phyloP scores from a whole-genome alignment of 306 rosid genomes.

The Gleditsia sinensis region DNA sequence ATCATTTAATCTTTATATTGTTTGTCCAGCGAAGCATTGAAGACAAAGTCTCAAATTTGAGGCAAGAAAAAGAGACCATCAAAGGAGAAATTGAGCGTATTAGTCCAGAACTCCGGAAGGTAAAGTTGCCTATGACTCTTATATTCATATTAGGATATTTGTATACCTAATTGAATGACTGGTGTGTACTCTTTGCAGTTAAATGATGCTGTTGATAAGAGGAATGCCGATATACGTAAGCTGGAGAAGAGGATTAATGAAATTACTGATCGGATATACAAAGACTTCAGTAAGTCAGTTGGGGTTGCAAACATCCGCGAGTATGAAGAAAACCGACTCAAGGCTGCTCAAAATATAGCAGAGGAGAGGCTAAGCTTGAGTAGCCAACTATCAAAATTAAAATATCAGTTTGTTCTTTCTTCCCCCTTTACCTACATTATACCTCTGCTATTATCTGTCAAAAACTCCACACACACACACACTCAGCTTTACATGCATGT shows the following conservation, averaged over 20 bases:
- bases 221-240: conserved; percentile 62
- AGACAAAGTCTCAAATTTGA: conserved; percentile 81
- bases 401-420: conserved; percentile 76
- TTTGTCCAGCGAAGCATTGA: conserved; percentile 75
- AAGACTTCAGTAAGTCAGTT: conserved; percentile 82
- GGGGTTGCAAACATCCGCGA: conserved; percentile 98
- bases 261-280: conserved; percentile 84
- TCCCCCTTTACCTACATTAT: conserved; percentile 11
- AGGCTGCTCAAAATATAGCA: conserved; percentile 80
- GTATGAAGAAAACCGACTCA: conserved; percentile 94
- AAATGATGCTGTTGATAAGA: conserved; percentile 60
- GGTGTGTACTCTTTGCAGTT: conserved; percentile 53
- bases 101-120: conserved; percentile 83
- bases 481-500: conserved; percentile 10
- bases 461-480: neutral
- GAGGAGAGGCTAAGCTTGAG: conserved; percentile 92
- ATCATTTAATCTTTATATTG: neutral
- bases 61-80: conserved; percentile 65
- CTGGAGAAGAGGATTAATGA: conserved; percentile 90
- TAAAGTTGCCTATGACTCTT: conserved; percentile 56
- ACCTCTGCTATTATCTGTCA: conserved; percentile 1
- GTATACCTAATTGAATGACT: conserved; percentile 26
- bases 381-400: conserved; percentile 87
- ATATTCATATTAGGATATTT: conserved; percentile 14
- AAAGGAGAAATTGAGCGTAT: conserved; percentile 76